Evolutionary conservation across 208 protist genomes (phyloP), one percentile per base, ranked within the genome.

Genomic region (Leishmania turanica): DNA sequence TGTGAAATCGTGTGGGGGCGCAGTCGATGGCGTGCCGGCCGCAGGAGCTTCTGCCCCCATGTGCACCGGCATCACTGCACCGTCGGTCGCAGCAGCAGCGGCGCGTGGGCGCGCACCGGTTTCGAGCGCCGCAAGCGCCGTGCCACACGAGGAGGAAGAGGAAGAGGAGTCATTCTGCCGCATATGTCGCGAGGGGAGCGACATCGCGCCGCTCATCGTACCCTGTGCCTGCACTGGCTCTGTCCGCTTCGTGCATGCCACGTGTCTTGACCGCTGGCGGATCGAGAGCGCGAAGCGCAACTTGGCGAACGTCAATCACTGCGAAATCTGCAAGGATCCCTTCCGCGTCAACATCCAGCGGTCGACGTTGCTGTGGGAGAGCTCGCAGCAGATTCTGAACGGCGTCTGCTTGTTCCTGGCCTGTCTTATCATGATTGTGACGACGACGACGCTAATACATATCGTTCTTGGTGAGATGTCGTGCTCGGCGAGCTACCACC

Each of bases 241-340:
- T 24, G 85, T 95, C 4, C 91, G 90, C 68, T 97, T 89, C 75
- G 88, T 97, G 49, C 94, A 97, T 84, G 80, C 84, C 71, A 83
- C 68, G 47, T 97, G 94, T 73, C 89, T 97, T 42, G 91, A 96
- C 75, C 89, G 81, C 81, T 97, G 94, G 92, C 88, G 94, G 45
- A 42, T 96, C 31, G 90, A 94, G 83, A 92, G 91, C 78, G 87
- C 88, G 8, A 92, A 93, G 69, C 86, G 90, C 17, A 95, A 94
- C 74, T 58, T 90, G 21, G 75, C 53, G 9, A 94, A 96, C 81
- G 87, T 92, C n/a, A 92, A 92, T 75, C 76, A 89, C 64, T 96
- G 93, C 75, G 91, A 96, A 64, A 94, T 96, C 60, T 96, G 93
- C 84, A 91, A 90, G 84, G 69, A 88, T 62, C 88, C 90, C 34